A percentile compares a stretch with the other conserved stretches of the same genome.
These are phyloP conservation scores for Paspalum vaginatum DNA, from an alignment of 176 grass and related monocot species.

Conservation along the genomic window DNA sequence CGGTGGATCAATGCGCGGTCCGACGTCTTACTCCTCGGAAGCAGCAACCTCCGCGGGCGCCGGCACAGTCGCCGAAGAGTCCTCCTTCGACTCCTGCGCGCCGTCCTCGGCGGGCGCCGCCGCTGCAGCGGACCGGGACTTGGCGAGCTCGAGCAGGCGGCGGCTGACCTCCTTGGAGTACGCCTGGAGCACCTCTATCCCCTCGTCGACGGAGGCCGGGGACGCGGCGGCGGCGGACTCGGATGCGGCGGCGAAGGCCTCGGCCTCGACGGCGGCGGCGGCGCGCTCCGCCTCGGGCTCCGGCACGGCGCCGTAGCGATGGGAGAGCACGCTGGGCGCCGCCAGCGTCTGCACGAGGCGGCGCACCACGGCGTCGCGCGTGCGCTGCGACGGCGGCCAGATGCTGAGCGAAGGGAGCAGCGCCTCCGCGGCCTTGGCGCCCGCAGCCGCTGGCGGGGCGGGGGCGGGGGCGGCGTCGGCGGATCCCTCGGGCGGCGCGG, in stretches of 20 bases:
- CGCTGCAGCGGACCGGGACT: slow-evolving; percentile 42
- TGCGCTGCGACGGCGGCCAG: slow-evolving; percentile 94
- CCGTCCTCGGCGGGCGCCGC: slow-evolving; percentile 19
- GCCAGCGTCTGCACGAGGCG: slow-evolving; percentile 79
- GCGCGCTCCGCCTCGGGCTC: slow-evolving; percentile 59
- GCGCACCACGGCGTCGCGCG: slow-evolving; percentile 82
- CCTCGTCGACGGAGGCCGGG: slow-evolving; percentile 61
- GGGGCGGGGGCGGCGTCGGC: neutral
- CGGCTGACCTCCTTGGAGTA: slow-evolving; percentile 96
- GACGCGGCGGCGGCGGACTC: slow-evolving; percentile 28
- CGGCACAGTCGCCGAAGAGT: neutral
- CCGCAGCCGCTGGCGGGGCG: neutral
- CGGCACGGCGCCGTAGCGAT: slow-evolving; percentile 70
- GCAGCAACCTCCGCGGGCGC: slow-evolving; percentile 17
- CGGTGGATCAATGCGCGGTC: slow-evolving; percentile 39
- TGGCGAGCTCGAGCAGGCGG: slow-evolving; percentile 69
- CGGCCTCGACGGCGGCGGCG: slow-evolving; percentile 65
- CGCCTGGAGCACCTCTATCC: slow-evolving; percentile 68
- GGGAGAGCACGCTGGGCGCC: slow-evolving; percentile 64
- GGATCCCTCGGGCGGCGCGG: slow-evolving; percentile 8
- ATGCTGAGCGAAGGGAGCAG: slow-evolving; percentile 64
- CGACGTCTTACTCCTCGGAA: slow-evolving; percentile 42
- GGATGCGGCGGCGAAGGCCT: slow-evolving; percentile 65
- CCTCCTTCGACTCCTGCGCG: slow-evolving; percentile 31
- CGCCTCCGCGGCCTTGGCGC: slow-evolving; percentile 28